Evolutionary conservation across 768 basidiomycete species (phyloP).

Genomic region (Pisolithus sp.): DNA sequence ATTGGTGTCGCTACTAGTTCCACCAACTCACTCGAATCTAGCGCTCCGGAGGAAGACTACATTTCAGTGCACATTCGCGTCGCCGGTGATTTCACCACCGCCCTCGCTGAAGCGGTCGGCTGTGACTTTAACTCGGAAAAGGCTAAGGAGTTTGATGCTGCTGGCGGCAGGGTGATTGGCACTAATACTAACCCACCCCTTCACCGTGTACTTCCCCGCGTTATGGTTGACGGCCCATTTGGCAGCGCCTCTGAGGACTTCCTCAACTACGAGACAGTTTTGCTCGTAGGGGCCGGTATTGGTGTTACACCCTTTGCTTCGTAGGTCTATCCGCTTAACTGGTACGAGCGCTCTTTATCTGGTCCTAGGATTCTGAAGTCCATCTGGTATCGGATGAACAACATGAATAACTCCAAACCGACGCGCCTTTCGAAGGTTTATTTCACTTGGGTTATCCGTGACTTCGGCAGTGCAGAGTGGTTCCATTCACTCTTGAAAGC

Average conservation of each 20-base stretch:
- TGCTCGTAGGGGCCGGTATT: slow-evolving; percentile 91
- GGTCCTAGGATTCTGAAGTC: slow-evolving; percentile 70
- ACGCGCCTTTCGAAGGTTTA: slow-evolving; percentile 88
- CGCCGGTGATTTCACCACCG: slow-evolving; percentile 87
- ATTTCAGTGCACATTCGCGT: slow-evolving; percentile 90
- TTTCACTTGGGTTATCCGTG: slow-evolving; percentile 94
- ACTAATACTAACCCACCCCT: slow-evolving; percentile 52
- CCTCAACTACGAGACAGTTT: slow-evolving; percentile 79
- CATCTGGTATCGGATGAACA: slow-evolving; percentile 96
- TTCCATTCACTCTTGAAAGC: slow-evolving; percentile 92
- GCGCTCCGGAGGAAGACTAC: slow-evolving; percentile 93
- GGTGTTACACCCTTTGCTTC: slow-evolving; percentile 96
- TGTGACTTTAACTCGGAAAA: slow-evolving; percentile 67
- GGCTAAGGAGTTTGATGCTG: slow-evolving; percentile 36
- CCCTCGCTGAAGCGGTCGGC: slow-evolving; percentile 74
- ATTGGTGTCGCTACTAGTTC: not conserved
- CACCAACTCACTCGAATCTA: slow-evolving; percentile 20
- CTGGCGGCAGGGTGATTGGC: slow-evolving; percentile 56
- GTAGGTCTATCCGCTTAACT: slow-evolving; percentile 38
- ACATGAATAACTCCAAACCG: slow-evolving; percentile 63
- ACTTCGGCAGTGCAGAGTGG: slow-evolving; percentile 86
- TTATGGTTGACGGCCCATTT: slow-evolving; percentile 97
- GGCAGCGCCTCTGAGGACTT: slow-evolving; percentile 91
- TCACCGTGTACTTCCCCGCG: slow-evolving; percentile 72
- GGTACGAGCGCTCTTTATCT: slow-evolving; percentile 3